phyloP scores from a whole-genome alignment of 2,329 filamentous ascomycete species.

The Dryadomyces sulphureus region DNA sequence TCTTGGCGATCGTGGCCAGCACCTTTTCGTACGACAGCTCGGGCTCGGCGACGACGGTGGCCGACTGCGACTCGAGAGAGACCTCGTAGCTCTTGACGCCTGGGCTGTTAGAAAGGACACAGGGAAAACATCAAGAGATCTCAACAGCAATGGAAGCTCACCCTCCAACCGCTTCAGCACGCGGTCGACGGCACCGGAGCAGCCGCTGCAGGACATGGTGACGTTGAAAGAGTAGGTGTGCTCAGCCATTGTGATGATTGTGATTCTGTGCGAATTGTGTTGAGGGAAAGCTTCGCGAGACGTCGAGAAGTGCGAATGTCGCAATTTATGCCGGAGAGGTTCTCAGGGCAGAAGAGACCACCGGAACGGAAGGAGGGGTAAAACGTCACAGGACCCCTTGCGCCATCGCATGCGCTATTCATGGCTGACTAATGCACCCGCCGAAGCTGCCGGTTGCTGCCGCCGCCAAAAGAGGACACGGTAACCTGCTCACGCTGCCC shows the following conservation, averaged over 20 bases:
- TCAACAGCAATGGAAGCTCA: conserved; percentile 21
- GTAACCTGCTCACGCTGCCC: neutral
- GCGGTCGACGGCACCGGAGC: conserved; percentile 84
- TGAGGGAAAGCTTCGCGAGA: no score
- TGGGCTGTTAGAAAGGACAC: conserved; percentile 20
- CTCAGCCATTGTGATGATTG: conserved; percentile 45
- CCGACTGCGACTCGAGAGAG: conserved; percentile 73
- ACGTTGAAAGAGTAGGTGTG: conserved; percentile 95
- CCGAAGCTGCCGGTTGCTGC: no score
- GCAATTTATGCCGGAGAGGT: neutral
- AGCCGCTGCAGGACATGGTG: conserved; percentile 88
- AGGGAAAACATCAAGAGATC: neutral
- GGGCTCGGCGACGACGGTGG: conserved; percentile 57
- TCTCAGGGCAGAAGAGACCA: neutral
- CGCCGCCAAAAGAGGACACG: no score
- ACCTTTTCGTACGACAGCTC: conserved; percentile 65
- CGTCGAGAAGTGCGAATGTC: neutral
- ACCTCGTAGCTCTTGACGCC: conserved; percentile 80
- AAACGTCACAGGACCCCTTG: neutral
- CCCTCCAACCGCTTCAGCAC: conserved; percentile 87
- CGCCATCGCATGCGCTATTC: no score
- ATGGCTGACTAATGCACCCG: no score
- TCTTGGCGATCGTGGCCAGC: conserved; percentile 82
- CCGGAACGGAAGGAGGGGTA: neutral
- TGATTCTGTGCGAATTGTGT: neutral